Percentiles rank a stretch among this genome's conserved stretches.
Conservation (phyloP, 495 filamentous ascomycete genomes). For the Rusavskia elegans region DNA sequence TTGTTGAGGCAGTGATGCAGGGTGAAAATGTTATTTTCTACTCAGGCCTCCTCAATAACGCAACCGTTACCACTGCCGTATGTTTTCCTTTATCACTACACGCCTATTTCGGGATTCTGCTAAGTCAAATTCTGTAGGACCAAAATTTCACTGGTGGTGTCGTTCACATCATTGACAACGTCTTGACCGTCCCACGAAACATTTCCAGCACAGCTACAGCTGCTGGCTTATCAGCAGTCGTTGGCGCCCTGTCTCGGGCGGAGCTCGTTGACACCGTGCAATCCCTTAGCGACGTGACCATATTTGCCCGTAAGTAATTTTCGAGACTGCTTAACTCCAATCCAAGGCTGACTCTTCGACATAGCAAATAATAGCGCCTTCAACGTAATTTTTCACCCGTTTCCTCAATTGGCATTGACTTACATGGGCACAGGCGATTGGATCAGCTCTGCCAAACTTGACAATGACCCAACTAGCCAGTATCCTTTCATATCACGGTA, state of each 20-base stretch:
- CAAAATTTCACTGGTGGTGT: constrained; percentile 46
- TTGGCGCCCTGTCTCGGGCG: constrained; percentile 35
- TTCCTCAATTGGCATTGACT: too few relatives aligned
- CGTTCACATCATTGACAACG: constrained; percentile 47
- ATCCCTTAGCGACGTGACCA: constrained; percentile 33
- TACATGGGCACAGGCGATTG: too few relatives aligned
- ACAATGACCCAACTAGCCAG: constrained; percentile 26
- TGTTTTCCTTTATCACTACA: neutral
- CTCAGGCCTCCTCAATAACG: constrained; percentile 18
- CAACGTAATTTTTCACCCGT: too few relatives aligned
- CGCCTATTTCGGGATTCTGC: neutral
- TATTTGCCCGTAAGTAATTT: constrained; percentile 30
- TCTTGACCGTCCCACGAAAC: constrained; percentile 39
- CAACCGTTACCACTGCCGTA: constrained; percentile 20
- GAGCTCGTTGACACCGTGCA: constrained; percentile 27
- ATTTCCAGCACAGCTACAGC: constrained; percentile 28
- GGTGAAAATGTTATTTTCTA: constrained; percentile 11
- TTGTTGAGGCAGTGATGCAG: constrained; percentile 10
- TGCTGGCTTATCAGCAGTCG: constrained; percentile 38
- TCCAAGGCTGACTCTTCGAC: too few relatives aligned
- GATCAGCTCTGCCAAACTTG: constrained; percentile 30
- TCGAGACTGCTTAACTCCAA: too few relatives aligned
- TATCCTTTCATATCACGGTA: constrained; percentile 24
- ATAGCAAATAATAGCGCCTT: constrained; percentile 36
- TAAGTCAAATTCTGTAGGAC: constrained; percentile 22